phyloP scores from a whole-genome alignment of 2,329 filamentous ascomycete genomes.

The Colletotrichum phormii region DNA sequence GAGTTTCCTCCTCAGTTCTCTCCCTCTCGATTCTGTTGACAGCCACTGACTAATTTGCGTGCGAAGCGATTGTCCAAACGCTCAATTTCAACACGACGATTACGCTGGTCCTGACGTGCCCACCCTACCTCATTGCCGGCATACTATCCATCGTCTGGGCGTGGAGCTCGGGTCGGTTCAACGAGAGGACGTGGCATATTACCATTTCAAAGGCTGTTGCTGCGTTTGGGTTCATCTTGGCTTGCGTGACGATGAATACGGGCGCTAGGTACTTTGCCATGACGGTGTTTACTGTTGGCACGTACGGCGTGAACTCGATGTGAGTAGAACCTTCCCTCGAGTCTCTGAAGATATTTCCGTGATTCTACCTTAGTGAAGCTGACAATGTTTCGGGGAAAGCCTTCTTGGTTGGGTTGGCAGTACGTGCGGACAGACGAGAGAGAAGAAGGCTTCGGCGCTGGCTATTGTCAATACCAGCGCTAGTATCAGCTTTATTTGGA shows the following conservation, averaged over 20 bases:
- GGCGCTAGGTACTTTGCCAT: conserved; percentile 44
- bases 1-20: neutral
- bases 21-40: no score
- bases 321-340: conserved; percentile 41
- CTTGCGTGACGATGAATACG: conserved; percentile 46
- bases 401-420: conserved; percentile 44
- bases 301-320: conserved; percentile 47
- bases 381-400: neutral
- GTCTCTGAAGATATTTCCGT: no score
- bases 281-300: conserved; percentile 45
- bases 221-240: conserved; percentile 41
- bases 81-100: conserved; percentile 54
- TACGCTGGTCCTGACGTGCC: conserved; percentile 57
- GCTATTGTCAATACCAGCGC: conserved; percentile 44
- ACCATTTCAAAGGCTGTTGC: conserved; percentile 54
- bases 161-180: conserved; percentile 50
- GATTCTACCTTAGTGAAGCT: no score
- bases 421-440: conserved; percentile 52
- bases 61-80: conserved; percentile 44
- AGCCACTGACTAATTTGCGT: neutral
- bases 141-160: conserved; percentile 49
- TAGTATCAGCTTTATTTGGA: conserved; percentile 38
- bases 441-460: conserved; percentile 51
- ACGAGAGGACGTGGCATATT: conserved; percentile 61
- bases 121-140: conserved; percentile 55